Evolutionary conservation across 768 basidiomycete genomes (phyloP).

Genomic region (Pleurotus tuoliensis): DNA sequence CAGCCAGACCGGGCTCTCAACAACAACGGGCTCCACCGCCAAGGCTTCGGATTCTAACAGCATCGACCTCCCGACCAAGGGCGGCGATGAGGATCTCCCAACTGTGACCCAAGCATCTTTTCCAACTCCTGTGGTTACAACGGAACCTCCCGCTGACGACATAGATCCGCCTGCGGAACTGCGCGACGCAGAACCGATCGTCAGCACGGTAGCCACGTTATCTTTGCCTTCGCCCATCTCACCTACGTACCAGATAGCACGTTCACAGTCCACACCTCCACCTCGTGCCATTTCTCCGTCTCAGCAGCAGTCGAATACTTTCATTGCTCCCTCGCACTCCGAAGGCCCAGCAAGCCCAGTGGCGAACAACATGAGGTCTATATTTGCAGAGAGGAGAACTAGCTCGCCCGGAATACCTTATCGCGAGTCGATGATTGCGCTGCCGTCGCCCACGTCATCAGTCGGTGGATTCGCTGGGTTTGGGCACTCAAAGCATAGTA

Average conservation of each 20-base stretch:
- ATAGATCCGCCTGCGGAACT: not conserved
- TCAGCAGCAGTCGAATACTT: constrained; percentile 21
- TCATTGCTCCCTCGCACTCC: constrained; percentile 26
- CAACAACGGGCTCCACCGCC: constrained; percentile 5
- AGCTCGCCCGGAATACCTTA: constrained; percentile 14
- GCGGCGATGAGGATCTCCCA: constrained; percentile 16
- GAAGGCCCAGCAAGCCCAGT: constrained; percentile 13
- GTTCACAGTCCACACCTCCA: constrained; percentile 12
- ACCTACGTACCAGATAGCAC: constrained; percentile 9
- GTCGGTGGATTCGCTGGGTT: constrained; percentile 3
- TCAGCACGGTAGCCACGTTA: not conserved
- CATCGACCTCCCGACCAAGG: constrained; percentile 22
- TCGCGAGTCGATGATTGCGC: constrained; percentile 24
- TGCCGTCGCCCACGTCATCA: constrained; percentile 20
- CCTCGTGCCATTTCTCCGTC: constrained; percentile 22
- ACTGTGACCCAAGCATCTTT: constrained; percentile 18
- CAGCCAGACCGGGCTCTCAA: not conserved
- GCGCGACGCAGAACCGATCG: not conserved
- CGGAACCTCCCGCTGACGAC: constrained; percentile 2
- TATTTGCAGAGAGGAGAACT: constrained; percentile 2
- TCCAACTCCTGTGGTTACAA: constrained; percentile 10
- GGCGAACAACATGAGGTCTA: not conserved
- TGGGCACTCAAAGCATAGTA: constrained; percentile 38
- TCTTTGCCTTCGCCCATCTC: constrained; percentile 5
- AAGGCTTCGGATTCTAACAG: constrained; percentile 14